Percentiles rank a stretch among this genome's conserved stretches.
Evolutionary conservation across 495 filamentous ascomycete genomes (phyloP).

Genomic region (Penicillium canescens): DNA sequence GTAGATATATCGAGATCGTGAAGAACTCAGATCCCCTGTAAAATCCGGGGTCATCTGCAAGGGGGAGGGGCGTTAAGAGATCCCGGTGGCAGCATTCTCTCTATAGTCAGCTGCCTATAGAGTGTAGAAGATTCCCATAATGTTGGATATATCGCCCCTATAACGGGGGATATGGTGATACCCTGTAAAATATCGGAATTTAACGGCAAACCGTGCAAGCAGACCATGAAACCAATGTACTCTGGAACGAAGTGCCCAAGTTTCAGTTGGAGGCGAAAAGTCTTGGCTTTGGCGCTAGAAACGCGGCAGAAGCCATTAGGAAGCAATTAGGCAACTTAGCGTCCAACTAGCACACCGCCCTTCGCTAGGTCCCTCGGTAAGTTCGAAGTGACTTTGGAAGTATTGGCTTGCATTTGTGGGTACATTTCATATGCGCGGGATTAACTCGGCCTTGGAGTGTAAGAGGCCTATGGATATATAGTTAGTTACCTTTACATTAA

Average conservation of each 20-base stretch:
- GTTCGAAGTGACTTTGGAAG: too few relatives aligned
- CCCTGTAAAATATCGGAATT: not conserved
- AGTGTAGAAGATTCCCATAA: too few relatives aligned
- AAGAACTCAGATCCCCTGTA: conserved; percentile 2
- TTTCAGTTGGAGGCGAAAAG: conserved; percentile 22
- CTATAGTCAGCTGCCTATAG: not conserved
- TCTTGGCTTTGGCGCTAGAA: conserved; percentile 42
- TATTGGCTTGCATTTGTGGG: too few relatives aligned
- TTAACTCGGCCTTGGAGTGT: too few relatives aligned
- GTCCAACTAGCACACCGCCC: conserved; percentile 19
- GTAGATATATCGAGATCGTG: not conserved
- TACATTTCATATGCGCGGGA: too few relatives aligned
- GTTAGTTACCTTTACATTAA: too few relatives aligned
- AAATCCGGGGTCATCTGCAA: conserved; percentile 34
- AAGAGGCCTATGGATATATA: too few relatives aligned
- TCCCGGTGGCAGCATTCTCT: conserved; percentile 18
- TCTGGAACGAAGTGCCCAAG: conserved; percentile 2
- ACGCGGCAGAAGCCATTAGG: conserved; percentile 32
- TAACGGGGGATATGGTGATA: too few relatives aligned
- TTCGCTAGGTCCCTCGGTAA: not conserved
- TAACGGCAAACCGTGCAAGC: not conserved
- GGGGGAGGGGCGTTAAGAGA: conserved; percentile 13
- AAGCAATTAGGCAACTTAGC: conserved; percentile 21
- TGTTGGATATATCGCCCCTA: too few relatives aligned
- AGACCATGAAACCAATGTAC: too few relatives aligned